Evolutionary conservation across 139 green algal genomes (phyloP).

Genomic region (Chlamydomonas urium): DNA sequence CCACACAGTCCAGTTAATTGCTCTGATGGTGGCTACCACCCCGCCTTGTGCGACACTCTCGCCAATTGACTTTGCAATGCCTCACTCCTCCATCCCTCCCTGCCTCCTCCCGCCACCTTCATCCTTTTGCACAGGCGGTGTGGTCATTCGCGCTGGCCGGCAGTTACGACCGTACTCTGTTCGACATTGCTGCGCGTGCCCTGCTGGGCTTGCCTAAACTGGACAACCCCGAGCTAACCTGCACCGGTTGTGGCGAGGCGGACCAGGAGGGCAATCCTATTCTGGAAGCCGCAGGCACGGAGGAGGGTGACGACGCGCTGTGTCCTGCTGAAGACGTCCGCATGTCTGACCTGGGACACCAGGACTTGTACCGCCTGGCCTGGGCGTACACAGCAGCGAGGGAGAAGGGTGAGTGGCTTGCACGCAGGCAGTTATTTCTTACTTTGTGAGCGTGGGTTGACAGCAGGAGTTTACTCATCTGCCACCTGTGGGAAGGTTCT

Average conservation of each 20-base stretch:
- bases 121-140: neutral
- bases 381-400: conserved; percentile 1
- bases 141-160: neutral
- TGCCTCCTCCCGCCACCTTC: too few relatives aligned
- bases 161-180: neutral
- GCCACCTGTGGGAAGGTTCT: too few relatives aligned
- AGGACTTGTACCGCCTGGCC: conserved; percentile 10
- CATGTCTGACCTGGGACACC: neutral
- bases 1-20: too few relatives aligned
- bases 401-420: too few relatives aligned
- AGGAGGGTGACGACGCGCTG: neutral
- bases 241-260: neutral
- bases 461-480: too few relatives aligned
- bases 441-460: too few relatives aligned
- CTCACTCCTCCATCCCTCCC: too few relatives aligned
- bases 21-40: too few relatives aligned
- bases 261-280: neutral
- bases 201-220: neutral
- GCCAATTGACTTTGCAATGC: too few relatives aligned
- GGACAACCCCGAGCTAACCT: neutral
- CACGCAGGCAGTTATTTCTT: too few relatives aligned
- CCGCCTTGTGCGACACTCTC: too few relatives aligned
- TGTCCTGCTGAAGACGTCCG: neutral
- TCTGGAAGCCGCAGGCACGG: neutral
- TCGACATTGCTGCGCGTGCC: neutral